These are phyloP conservation scores for Colletotrichum cuscutae DNA, from an alignment of 2,329 filamentous ascomycete genomes.

Conservation along the genomic window DNA sequence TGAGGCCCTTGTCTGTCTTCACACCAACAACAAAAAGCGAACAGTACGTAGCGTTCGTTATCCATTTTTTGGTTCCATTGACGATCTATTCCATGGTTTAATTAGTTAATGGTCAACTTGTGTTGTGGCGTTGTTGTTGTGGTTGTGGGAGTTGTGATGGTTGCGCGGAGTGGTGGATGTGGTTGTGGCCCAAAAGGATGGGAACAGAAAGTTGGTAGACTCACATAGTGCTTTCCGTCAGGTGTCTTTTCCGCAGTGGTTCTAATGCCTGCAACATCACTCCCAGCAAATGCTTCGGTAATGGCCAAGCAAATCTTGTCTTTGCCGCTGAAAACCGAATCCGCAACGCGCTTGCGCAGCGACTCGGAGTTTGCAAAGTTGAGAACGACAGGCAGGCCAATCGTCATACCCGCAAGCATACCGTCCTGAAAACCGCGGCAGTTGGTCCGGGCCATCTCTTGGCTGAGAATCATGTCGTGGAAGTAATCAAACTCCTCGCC, in stretches of 20 bases:
- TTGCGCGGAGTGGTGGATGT: neutral
- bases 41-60: slow-evolving; percentile 79
- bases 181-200: slow-evolving; percentile 3
- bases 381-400: slow-evolving; percentile 81
- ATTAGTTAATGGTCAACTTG: neutral
- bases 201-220: slow-evolving; percentile 49
- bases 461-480: slow-evolving; percentile 80
- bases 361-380: slow-evolving; percentile 78
- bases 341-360: slow-evolving; percentile 73
- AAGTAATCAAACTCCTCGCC: slow-evolving; percentile 89
- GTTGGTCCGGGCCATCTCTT: slow-evolving; percentile 78
- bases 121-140: neutral
- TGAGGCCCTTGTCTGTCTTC: slow-evolving; percentile 81
- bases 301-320: slow-evolving; percentile 92
- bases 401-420: slow-evolving; percentile 88
- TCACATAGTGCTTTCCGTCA: slow-evolving; percentile 77
- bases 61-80: slow-evolving; percentile 87
- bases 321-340: slow-evolving; percentile 80
- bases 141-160: neutral
- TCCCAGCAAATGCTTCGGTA: slow-evolving; percentile 88
- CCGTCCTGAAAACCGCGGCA: slow-evolving; percentile 87
- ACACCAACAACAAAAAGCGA: slow-evolving; percentile 85
- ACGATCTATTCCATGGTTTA: slow-evolving; percentile 53
- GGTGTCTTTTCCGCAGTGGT: slow-evolving; percentile 82
- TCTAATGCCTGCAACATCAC: slow-evolving; percentile 81